Conservation (phyloP, 805 yeast species). For the Saturnispora quitensis region DNA sequence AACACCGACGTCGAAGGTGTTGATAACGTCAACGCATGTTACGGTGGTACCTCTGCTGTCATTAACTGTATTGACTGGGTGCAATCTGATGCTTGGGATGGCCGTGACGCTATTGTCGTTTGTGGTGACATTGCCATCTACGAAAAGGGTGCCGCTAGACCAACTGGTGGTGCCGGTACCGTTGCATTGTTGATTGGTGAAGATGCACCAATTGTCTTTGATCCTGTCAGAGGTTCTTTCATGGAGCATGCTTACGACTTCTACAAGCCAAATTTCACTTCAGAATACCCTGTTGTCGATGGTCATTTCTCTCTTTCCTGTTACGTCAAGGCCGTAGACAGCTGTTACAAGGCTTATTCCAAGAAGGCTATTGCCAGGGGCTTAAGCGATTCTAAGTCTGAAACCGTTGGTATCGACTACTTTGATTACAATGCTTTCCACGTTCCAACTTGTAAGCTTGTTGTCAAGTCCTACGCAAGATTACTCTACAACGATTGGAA, state of each 20-base stretch:
- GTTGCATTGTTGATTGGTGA: slow-evolving; percentile 94
- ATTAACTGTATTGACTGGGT: slow-evolving; percentile 94
- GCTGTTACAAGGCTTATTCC: slow-evolving; percentile 75
- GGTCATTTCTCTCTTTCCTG: slow-evolving; percentile 93
- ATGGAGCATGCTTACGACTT: slow-evolving; percentile 98
- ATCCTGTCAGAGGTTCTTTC: slow-evolving; percentile 78
- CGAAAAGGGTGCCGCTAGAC: slow-evolving; percentile 96
- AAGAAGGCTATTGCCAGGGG: slow-evolving; percentile 56
- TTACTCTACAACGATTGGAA: slow-evolving; percentile 80
- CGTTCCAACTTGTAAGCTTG: slow-evolving; percentile 96
- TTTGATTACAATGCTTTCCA: slow-evolving; percentile 96
- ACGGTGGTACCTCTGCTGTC: slow-evolving; percentile 95
- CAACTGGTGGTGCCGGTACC: slow-evolving; percentile 98
- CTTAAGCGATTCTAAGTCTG: slow-evolving; percentile 33
- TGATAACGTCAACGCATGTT: slow-evolving; percentile 94
- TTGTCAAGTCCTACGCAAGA: slow-evolving; percentile 87
- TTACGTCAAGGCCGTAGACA: slow-evolving; percentile 88
- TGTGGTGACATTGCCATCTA: slow-evolving; percentile 97
- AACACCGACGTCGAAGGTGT: slow-evolving; percentile 92
- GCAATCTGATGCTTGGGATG: slow-evolving; percentile 95
- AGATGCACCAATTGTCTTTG: slow-evolving; percentile 93
- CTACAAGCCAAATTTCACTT: slow-evolving; percentile 94
- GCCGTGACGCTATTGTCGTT: slow-evolving; percentile 93
- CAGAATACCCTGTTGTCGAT: slow-evolving; percentile 95
- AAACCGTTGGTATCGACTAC: slow-evolving; percentile 57